Conservation (phyloP, 331 rosid genomes). For the Dryas integrifolia region DNA sequence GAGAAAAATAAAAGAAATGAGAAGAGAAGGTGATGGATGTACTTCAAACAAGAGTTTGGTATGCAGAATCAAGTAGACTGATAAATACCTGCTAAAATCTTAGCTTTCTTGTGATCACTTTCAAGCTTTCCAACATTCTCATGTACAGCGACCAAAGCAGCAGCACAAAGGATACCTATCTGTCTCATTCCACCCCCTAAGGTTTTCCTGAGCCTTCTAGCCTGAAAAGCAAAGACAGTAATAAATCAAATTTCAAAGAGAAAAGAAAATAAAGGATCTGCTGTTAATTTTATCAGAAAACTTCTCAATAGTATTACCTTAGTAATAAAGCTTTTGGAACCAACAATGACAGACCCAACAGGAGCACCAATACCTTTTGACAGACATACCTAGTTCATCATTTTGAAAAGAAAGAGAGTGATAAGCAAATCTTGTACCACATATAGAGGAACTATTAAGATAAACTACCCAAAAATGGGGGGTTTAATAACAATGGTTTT, state of each 20-base stretch:
- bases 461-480: not conserved
- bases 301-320: conserved; percentile 66
- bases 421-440: not conserved
- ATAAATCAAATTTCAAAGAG: not conserved
- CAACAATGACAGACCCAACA: conserved; percentile 85
- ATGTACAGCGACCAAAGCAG: conserved; percentile 67
- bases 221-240: conserved; percentile 41
- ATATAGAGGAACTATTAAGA: not conserved
- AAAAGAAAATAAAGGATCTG: not conserved
- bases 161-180: conserved; percentile 83
- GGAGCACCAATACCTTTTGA: conserved; percentile 99
- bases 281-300: not conserved
- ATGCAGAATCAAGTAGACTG: not conserved
- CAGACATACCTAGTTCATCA: conserved; percentile 63
- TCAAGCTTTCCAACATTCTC: conserved; percentile 66
- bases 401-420: conserved; percentile 8
- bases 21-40: not conserved
- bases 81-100: conserved; percentile 58
- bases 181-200: conserved; percentile 99
- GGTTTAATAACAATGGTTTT: not conserved
- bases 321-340: conserved; percentile 64
- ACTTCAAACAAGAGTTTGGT: not conserved
- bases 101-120: conserved; percentile 74
- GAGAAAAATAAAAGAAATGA: not conserved
- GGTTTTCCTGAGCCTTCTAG: conserved; percentile 72